Base-by-base conservation (phyloP, 306 rosid species). In the Fragaria vesca region DNA sequence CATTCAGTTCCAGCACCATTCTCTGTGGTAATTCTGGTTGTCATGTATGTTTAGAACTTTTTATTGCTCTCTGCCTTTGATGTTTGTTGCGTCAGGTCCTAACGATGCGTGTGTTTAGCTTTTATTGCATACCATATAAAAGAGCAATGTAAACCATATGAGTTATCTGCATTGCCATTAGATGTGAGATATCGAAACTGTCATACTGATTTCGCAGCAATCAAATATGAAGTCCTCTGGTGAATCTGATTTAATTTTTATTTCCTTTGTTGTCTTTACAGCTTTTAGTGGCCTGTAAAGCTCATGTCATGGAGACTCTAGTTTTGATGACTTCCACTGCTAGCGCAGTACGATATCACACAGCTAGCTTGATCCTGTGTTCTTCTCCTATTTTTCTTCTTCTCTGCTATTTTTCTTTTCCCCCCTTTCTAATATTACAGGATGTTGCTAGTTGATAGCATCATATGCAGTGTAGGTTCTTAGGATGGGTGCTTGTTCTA, bases 241-340 rank as follows among this genome's bases (percentile, higher is more conserved):
- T 57, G 32, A 21, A 58, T 24, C 34, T 58, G 65, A 26, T 58
- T 24, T 10, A 4, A 58, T 10, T 58, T 24, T 58, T 32, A 7
- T 11, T 58, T 11, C 15, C 65, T 58, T 58, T 58, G 65, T 58
- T 58, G 65, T 58, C 65, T 58, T 58, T 58, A 58, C 65, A 58
- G 65, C 65, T 24, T 28, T 58, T 58, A 58, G 65, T 58, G 63
- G 32, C 63, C 63, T 57, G 16, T 58, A 58, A 58, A 58, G 34
- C 66, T 60, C 66, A 60, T 26, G 36, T 60, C 66, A 3, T 60
- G 66, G 66, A 8, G 62, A 60, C 18, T 10, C 34, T 60, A 57
- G 62, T 57, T 57, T 57, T 57, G 62, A 57, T 57, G 62, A 57
- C 66, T 60, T 60, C 66, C 66, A 60, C 38, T 60, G 66, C 66